Conservation (phyloP, 148 eudicot genomes). For the Mesembryanthemum crystallinum region DNA sequence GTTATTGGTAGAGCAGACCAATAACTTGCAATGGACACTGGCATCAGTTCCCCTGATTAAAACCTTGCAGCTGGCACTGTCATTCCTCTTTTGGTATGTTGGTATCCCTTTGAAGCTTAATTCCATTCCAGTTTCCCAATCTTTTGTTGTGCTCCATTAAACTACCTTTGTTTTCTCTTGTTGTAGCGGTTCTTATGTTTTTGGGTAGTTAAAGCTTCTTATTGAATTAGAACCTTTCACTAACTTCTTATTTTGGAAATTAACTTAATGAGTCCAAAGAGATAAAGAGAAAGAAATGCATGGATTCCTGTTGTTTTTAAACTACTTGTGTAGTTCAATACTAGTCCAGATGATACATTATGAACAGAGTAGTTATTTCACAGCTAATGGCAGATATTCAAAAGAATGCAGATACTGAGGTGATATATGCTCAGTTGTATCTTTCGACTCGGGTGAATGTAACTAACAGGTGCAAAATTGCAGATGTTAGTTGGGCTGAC, state of each 20-base stretch:
- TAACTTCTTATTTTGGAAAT: not conserved
- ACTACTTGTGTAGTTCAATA: not conserved
- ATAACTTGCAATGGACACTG: constrained; percentile 84
- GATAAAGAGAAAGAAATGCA: not conserved
- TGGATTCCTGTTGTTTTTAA: not conserved
- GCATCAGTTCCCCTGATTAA: constrained; percentile 83
- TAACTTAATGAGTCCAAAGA: not conserved
- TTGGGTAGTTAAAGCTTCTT: not conserved
- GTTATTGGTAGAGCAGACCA: constrained; percentile 53
- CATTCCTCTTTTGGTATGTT: constrained; percentile 91
- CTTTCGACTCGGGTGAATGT: not conserved
- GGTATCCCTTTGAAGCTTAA: not conserved
- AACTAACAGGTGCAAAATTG: not conserved
- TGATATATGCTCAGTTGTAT: not conserved
- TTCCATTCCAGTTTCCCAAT: not conserved
- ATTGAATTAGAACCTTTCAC: not conserved
- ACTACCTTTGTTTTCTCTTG: not conserved
- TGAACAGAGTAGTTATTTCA: not conserved
- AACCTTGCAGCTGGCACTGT: constrained; percentile 68
- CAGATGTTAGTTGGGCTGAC: not conserved
- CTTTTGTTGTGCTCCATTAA: not conserved
- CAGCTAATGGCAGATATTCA: not conserved
- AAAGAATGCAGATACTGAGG: not conserved
- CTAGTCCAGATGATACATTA: not conserved
- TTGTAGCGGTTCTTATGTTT: not conserved